Percentiles rank a stretch among this genome's conserved stretches.
phyloP scores from a whole-genome alignment of 495 filamentous ascomycete genomes.

The Bathelium albidoporum region DNA sequence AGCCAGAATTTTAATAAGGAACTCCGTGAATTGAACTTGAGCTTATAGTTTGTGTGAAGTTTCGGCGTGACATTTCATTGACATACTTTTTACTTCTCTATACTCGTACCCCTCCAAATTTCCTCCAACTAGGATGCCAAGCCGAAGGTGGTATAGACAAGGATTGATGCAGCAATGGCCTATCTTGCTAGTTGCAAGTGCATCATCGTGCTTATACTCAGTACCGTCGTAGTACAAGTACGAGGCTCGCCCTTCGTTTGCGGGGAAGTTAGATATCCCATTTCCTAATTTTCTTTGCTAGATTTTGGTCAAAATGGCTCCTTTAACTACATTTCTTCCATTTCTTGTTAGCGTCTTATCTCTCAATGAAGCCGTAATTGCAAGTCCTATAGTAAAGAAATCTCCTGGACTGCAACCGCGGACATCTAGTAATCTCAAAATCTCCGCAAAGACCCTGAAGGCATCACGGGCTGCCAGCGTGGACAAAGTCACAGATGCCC shows the following conservation, averaged over 20 bases:
- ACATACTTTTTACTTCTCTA: not conserved
- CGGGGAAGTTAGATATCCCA: not conserved
- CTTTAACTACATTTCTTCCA: not conserved
- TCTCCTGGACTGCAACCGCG: not conserved
- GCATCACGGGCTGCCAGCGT: not conserved
- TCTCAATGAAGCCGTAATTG: not conserved
- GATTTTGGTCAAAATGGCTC: not conserved
- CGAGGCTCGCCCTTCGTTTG: not conserved
- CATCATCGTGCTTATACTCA: not conserved
- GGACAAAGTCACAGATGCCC: not conserved
- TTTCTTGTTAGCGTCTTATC: not conserved
- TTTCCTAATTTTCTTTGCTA: not conserved
- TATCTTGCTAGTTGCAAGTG: not conserved
- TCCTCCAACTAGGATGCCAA: not conserved
- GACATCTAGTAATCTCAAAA: not conserved
- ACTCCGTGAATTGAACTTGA: too few relatives aligned
- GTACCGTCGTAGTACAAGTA: not conserved
- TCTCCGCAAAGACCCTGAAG: not conserved
- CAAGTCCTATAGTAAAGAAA: not conserved
- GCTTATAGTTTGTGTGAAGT: too few relatives aligned
- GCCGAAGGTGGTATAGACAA: too few relatives aligned
- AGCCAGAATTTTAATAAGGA: too few relatives aligned
- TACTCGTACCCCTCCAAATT: not conserved
- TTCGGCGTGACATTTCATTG: too few relatives aligned
- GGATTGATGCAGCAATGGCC: not conserved